Base-by-base conservation (phyloP, 2,329 filamentous ascomycete species). In the Trichoderma atroviride region DNA sequence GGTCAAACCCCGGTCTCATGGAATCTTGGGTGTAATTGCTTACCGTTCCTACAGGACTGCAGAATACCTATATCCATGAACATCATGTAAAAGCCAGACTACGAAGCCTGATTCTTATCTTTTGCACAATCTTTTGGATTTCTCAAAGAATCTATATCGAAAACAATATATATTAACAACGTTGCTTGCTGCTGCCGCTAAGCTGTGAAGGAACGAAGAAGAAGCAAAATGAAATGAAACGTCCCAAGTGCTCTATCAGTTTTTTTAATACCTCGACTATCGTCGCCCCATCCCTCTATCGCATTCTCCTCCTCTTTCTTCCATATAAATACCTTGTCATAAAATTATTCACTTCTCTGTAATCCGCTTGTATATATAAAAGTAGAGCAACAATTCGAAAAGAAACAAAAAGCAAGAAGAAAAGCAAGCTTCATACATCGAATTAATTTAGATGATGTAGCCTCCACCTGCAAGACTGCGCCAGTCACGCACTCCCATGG, bases 401-500 rank as follows among this genome's bases (percentile, higher is more conserved):
- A 11, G 10, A 24, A 43, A n/a, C 19, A 43, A n/a, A 3, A n/a
- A 43, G 2, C 7, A 43, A 19, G 6, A 19, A 19, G 5, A 40
- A 5, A 9, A 27, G 29, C 27, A 27, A 27, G 27, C 27, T n/a
- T 6, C 5, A 29, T 7, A 14, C 10, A 19, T 16, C 10, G 29
- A 19, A 16, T 50, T 50, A 22, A 22, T 57, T 67, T 33, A 81
- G 40, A 81, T 74, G 52, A 92, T 87, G 79, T 92, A 92, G 24
- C 91, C 86, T 24, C 89, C 88, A 61, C 85, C 84, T 4, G 87
- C 89, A 33, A 93, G 85, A 73, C 87, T 89, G 35, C 84, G 86
- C 96, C 95, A 98, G 70, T 88, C 86, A 69, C 96, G 88, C 59
- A 97, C 87, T 0, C 91, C 93, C 72, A 88, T 89, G 9, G 88